Conservation (phyloP, 192 early-diverging fungal genomes). For the Backusella australiensis region DNA sequence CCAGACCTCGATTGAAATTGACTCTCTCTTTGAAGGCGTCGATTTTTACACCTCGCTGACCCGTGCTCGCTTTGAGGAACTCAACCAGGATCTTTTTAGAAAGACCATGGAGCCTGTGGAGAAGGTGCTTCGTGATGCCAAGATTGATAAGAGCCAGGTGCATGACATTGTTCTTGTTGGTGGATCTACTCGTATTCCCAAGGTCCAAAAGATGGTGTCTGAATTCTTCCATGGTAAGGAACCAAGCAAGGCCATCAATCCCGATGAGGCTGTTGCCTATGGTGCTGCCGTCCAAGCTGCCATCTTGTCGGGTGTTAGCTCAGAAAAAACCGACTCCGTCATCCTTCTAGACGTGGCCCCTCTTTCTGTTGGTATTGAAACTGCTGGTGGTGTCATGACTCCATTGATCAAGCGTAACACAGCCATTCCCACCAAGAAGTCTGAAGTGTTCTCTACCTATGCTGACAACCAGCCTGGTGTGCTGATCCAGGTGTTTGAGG, state of each 20-base stretch:
- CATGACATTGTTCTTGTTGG: conserved; percentile 97
- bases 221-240: conserved; percentile 98
- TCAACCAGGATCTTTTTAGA: conserved; percentile 95
- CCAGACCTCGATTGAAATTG: conserved; percentile 93
- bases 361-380: conserved; percentile 95
- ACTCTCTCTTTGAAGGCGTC: conserved; percentile 94
- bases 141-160: conserved; percentile 88
- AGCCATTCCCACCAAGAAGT: conserved; percentile 97
- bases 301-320: conserved; percentile 90
- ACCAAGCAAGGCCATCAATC: conserved; percentile 93
- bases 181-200: conserved; percentile 98
- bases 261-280: conserved; percentile 96
- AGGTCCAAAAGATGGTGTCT: conserved; percentile 95
- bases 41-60: conserved; percentile 99
- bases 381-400: conserved; percentile 94
- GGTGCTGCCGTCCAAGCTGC: conserved; percentile 97
- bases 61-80: conserved; percentile 98
- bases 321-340: conserved; percentile 91
- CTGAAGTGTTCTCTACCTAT: conserved; percentile 95
- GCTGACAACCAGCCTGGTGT: conserved; percentile 96
- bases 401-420: conserved; percentile 95
- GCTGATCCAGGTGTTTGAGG: conserved; percentile 96
- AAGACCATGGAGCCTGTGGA: conserved; percentile 93
- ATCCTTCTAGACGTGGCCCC: conserved; percentile 94
- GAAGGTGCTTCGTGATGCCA: conserved; percentile 93